Percentiles rank a stretch among this genome's conserved stretches.
Conservation (phyloP, 306 rosid species). For the Clitoria ternatea region DNA sequence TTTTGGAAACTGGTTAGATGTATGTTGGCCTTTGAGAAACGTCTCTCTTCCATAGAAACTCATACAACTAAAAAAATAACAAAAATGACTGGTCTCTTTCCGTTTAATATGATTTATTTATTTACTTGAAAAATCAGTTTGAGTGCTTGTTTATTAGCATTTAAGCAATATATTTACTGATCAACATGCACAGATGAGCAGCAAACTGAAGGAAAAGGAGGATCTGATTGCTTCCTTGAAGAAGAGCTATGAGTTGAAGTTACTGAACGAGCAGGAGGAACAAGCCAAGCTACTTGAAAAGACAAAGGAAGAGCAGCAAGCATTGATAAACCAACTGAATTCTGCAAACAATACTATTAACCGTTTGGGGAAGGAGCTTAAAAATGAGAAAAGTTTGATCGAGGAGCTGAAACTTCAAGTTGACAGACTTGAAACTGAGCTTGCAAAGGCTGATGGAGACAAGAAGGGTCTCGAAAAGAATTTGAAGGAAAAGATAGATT, state of each 20-base stretch:
- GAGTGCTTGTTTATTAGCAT: conserved; percentile 8
- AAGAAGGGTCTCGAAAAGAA: conserved; percentile 45
- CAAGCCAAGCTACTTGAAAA: conserved; percentile 53
- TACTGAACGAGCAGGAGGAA: conserved; percentile 62
- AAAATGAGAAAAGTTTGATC: conserved; percentile 47
- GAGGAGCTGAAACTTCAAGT: conserved; percentile 59
- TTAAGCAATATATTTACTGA: conserved; percentile 24
- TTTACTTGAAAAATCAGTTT: neutral
- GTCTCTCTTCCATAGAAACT: conserved; percentile 7
- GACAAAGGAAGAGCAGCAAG: conserved; percentile 61
- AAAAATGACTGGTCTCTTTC: neutral
- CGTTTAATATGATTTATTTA: conserved; percentile 10
- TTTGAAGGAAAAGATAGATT: conserved; percentile 29
- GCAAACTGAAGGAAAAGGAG: conserved; percentile 69
- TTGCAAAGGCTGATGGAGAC: conserved; percentile 22
- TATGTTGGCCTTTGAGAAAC: conserved; percentile 19
- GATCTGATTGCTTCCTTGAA: conserved; percentile 48
- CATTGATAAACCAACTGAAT: conserved; percentile 50
- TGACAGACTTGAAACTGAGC: conserved; percentile 31
- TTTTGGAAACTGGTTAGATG: conserved; percentile 17
- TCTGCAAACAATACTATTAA: conserved; percentile 47
- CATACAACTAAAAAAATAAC: neutral
- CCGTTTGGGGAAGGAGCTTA: conserved; percentile 59
- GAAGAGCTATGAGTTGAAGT: conserved; percentile 60
- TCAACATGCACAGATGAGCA: conserved; percentile 56